Conservation (phyloP, 805 yeast species). For the Cephaloascus fragrans region DNA sequence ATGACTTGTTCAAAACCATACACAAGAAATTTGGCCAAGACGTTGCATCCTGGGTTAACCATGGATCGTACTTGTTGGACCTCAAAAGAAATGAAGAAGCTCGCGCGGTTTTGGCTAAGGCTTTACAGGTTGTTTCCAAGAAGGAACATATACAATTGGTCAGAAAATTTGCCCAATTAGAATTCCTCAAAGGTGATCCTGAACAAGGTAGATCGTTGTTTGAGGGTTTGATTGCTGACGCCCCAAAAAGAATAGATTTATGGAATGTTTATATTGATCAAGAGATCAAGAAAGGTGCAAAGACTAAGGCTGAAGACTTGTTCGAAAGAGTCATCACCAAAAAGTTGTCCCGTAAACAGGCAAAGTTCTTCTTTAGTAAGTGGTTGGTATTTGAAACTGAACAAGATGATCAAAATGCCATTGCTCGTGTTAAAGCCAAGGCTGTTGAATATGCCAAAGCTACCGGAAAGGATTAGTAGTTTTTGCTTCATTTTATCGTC, state of each 20-base stretch:
- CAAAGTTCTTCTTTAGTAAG: conserved; percentile 87
- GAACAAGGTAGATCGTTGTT: conserved; percentile 93
- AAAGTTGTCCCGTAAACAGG: conserved; percentile 78
- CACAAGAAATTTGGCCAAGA: conserved; percentile 70
- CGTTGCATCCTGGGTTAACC: conserved; percentile 70
- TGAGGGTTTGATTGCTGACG: conserved; percentile 85
- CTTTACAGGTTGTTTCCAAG: conserved; percentile 63
- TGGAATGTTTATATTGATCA: conserved; percentile 96
- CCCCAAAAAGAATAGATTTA: conserved; percentile 83
- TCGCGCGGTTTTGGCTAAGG: conserved; percentile 63
- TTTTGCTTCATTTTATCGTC: neutral
- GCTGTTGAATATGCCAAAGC: conserved; percentile 67
- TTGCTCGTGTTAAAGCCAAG: conserved; percentile 81
- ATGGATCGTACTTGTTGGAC: conserved; percentile 66
- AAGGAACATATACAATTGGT: conserved; percentile 72
- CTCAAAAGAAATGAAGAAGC: conserved; percentile 49
- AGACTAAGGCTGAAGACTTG: conserved; percentile 60
- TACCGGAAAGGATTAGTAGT: neutral
- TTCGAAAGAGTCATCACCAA: conserved; percentile 69
- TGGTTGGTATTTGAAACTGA: conserved; percentile 80
- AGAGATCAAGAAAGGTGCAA: conserved; percentile 67
- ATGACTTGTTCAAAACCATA: conserved; percentile 51
- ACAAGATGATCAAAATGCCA: conserved; percentile 54
- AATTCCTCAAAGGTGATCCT: conserved; percentile 77
- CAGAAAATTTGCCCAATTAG: conserved; percentile 81